Evolutionary conservation across 257 asterid species (phyloP), one percentile per base, ranked within the genome.

Genomic region (Gentiana straminea): DNA sequence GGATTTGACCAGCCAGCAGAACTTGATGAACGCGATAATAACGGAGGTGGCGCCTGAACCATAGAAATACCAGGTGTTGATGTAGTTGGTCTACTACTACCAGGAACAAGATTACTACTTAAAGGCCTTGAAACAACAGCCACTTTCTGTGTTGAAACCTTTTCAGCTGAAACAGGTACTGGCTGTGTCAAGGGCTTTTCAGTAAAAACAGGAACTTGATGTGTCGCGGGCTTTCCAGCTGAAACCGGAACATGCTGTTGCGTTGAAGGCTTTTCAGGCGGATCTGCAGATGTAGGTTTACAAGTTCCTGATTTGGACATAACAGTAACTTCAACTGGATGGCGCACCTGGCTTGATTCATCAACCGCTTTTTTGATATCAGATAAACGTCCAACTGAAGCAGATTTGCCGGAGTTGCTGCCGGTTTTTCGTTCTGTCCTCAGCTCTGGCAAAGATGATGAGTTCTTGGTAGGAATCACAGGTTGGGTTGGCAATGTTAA

Each of bases 1-100:
- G 86, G 85, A 52, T 88, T 90, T 64, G 87, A 73, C 34, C 88
- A 82, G 45, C 97, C 94, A 41, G 86, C 81, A 56, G 84, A 82
- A 58, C 96, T 87, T 49, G 59, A 86, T 0, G 96, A 87, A 33
- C 95, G 95, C 12, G 95, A 75, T 49, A 83, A 70, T 33, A 64
- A 33, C 0, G 94, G 92, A 15, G 81, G 52, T 15, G 81, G 50
- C 1, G 90, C 65, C 43, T 77, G 90, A 69, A 75, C 79, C 80
- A 68, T 46, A 43, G 89, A 70, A 56, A 71, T 80, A 66, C 71
- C 68, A 10, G 84, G 71, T 49, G 80, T 67, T 58, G 81, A 62
- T 49, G 80, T 67, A 61, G 81, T 62, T 37, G 89, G 80, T 69
- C 79, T 69, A 45, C 81, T 73, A 45, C 81, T 73, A 12, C 74